Conservation (phyloP, 2,329 filamentous ascomycete genomes). For the Verticillium albo-atrum region DNA sequence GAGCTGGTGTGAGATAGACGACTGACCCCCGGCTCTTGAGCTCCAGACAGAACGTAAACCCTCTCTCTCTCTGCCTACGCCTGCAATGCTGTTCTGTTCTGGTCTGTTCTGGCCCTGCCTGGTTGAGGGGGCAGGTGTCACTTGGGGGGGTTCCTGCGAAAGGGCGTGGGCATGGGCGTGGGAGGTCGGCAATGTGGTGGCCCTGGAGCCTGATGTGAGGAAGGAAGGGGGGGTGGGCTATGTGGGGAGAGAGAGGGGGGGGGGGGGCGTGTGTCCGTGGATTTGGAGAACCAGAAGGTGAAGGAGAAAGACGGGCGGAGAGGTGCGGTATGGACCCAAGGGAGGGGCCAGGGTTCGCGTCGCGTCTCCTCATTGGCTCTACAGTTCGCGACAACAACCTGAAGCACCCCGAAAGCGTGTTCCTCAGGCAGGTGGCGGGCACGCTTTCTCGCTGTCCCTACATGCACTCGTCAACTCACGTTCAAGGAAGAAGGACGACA, state of each 20-base stretch:
- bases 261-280: background rate
- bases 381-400: slow-evolving; percentile 3
- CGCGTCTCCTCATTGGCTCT: background rate
- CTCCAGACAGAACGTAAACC: background rate
- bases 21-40: background rate
- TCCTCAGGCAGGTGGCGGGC: slow-evolving; percentile 3
- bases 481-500: too few species aligned
- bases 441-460: background rate
- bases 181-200: background rate
- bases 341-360: background rate
- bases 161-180: background rate
- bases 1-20: background rate
- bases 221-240: background rate
- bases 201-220: background rate
- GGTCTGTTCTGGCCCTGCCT: background rate
- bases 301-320: background rate
- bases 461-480: too few species aligned
- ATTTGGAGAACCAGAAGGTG: background rate
- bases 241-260: background rate
- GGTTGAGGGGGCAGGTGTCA: background rate
- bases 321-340: too few species aligned
- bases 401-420: slow-evolving; percentile 10
- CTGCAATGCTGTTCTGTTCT: background rate
- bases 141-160: background rate
- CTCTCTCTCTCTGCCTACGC: background rate